Evolutionary conservation across 225 moss, liverwort and hornwort genomes (phyloP).

Genomic region (Antitrichia curtipendula): DNA sequence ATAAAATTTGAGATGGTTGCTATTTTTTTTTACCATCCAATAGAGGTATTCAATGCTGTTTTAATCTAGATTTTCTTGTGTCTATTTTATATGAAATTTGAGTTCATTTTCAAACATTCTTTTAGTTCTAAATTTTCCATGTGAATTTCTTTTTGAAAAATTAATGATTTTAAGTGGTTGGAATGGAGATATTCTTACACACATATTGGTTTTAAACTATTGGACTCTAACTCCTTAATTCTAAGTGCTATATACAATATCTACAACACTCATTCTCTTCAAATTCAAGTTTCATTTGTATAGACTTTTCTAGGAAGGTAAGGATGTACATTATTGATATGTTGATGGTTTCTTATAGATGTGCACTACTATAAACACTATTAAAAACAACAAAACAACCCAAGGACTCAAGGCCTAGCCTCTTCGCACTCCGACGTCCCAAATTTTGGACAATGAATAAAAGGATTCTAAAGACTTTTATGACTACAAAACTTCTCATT

Average conservation of each 20-base stretch:
- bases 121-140: not conserved
- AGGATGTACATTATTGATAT: too few relatives aligned
- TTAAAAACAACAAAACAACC: not conserved
- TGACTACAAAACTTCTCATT: too few relatives aligned
- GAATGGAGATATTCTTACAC: not conserved
- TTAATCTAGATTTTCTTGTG: too few relatives aligned
- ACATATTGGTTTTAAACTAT: not conserved
- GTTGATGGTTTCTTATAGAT: not conserved
- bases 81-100: not conserved
- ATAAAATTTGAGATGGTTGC: too few relatives aligned
- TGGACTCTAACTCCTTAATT: not conserved
- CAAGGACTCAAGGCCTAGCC: not conserved
- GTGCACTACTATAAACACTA: not conserved
- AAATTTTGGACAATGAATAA: too few relatives aligned
- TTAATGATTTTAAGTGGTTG: not conserved
- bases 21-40: too few relatives aligned
- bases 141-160: not conserved
- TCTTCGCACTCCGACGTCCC: fast-evolving
- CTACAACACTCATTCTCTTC: not conserved
- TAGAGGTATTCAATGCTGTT: too few relatives aligned
- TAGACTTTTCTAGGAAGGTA: too few relatives aligned
- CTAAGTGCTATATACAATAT: not conserved
- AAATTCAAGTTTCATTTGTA: not conserved
- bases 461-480: too few relatives aligned
- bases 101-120: not conserved